A percentile compares a stretch with the other conserved stretches of the same genome.
phyloP scores from a whole-genome alignment of 495 filamentous ascomycete species.

The Talaromyces wortmannii region DNA sequence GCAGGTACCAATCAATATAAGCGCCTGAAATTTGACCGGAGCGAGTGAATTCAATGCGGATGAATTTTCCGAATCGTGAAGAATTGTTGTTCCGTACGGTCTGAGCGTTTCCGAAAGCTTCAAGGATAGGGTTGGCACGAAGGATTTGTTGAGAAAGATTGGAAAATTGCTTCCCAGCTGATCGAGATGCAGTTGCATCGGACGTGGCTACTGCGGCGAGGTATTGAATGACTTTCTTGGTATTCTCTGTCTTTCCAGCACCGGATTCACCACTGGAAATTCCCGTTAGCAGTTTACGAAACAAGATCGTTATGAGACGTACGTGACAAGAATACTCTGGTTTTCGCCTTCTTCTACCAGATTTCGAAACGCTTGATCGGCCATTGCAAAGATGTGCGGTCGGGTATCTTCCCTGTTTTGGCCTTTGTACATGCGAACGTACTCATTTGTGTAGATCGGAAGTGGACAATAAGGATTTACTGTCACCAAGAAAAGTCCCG shows the following conservation, averaged over 20 bases:
- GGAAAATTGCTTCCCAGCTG: slow-evolving; percentile 59
- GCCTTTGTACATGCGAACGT: slow-evolving; percentile 94
- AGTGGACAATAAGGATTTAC: slow-evolving; percentile 95
- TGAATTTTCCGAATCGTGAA: slow-evolving; percentile 98
- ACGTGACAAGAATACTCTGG: slow-evolving; percentile 95
- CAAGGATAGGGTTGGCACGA: slow-evolving; percentile 93
- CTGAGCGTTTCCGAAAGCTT: slow-evolving; percentile 97
- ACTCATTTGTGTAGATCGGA: slow-evolving; percentile 94
- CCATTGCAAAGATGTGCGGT: slow-evolving; percentile 96
- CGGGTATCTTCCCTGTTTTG: slow-evolving; percentile 85
- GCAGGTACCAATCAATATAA: slow-evolving; percentile 96
- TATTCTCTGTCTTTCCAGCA: slow-evolving; percentile 98
- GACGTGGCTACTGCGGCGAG: slow-evolving; percentile 88
- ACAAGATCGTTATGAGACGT: slow-evolving; percentile 13
- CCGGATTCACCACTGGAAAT: slow-evolving; percentile 76
- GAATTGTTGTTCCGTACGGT: slow-evolving; percentile 98
- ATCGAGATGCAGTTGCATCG: slow-evolving; percentile 62
- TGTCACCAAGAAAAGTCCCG: slow-evolving; percentile 91
- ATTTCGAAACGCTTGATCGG: slow-evolving; percentile 95
- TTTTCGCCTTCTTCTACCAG: slow-evolving; percentile 92
- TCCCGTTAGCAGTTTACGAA: slow-evolving; percentile 2
- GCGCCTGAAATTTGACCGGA: slow-evolving; percentile 91
- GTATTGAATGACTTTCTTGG: slow-evolving; percentile 99
- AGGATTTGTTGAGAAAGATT: slow-evolving; percentile 96
- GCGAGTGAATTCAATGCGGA: slow-evolving; percentile 90